Evolutionary conservation across 192 early-diverging fungal genomes (phyloP).

Genomic region (Entomortierella lignicola): DNA sequence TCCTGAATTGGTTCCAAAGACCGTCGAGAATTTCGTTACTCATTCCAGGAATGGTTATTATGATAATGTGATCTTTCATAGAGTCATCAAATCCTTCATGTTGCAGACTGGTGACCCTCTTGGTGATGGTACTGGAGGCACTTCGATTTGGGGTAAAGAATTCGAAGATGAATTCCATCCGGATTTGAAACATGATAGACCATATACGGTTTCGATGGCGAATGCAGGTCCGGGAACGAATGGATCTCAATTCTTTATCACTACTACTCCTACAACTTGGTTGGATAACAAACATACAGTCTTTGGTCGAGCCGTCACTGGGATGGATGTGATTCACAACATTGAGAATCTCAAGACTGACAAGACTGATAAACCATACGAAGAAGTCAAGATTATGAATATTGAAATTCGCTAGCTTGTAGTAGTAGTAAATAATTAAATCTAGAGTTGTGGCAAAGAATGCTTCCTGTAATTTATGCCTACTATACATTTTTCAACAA

Average conservation of each 20-base stretch:
- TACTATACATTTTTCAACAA: too few species aligned
- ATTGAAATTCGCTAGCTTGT: conserved; percentile 81
- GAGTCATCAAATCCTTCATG: conserved; percentile 98
- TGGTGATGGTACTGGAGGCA: conserved; percentile 95
- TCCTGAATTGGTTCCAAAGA: conserved; percentile 91
- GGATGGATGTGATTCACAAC: conserved; percentile 91
- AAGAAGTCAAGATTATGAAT: conserved; percentile 82
- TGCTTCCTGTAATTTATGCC: too few species aligned
- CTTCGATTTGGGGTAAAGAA: conserved; percentile 89
- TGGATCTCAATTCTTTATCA: conserved; percentile 97
- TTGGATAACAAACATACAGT: conserved; percentile 97
- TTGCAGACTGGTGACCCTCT: conserved; percentile 93
- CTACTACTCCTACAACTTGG: conserved; percentile 93
- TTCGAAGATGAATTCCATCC: conserved; percentile 95
- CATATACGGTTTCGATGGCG: conserved; percentile 96
- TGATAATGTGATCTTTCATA: conserved; percentile 93
- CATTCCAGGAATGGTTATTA: conserved; percentile 90
- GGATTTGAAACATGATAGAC: conserved; percentile 84
- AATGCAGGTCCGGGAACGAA: conserved; percentile 93
- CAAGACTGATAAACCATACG: conserved; percentile 90
- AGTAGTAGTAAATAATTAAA: too few species aligned
- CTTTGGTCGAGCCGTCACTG: conserved; percentile 90
- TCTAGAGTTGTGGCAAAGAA: too few species aligned
- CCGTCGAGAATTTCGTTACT: conserved; percentile 95
- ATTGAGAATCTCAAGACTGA: conserved; percentile 88